Conservation (phyloP, 495 filamentous ascomycete species). For the Cryomyces minteri region DNA sequence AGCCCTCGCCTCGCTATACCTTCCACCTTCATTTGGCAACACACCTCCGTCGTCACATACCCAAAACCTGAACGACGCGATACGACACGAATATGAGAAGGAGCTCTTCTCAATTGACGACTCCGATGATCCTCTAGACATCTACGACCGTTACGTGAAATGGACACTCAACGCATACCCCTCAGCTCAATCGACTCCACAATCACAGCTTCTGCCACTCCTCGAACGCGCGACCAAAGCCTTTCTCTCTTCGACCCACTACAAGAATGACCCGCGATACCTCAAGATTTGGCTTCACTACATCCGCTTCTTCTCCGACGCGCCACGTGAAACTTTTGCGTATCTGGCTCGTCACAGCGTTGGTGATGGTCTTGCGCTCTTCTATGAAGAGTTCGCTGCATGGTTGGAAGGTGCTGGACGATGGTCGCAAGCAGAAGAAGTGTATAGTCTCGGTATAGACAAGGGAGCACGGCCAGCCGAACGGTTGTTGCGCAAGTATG, state of each 20-base stretch:
- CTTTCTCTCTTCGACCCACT: constrained; percentile 67
- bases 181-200: constrained; percentile 74
- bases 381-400: constrained; percentile 90
- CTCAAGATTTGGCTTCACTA: constrained; percentile 88
- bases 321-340: constrained; percentile 78
- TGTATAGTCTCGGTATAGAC: constrained; percentile 77
- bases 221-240: constrained; percentile 83
- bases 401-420: constrained; percentile 75
- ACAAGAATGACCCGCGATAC: constrained; percentile 89
- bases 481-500: constrained; percentile 69
- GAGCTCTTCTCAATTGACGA: constrained; percentile 64
- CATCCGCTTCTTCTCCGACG: constrained; percentile 78
- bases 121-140: constrained; percentile 85
- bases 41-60: constrained; percentile 42
- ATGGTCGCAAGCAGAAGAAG: constrained; percentile 85
- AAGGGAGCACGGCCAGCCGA: constrained; percentile 69
- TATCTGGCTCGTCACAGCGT: constrained; percentile 79
- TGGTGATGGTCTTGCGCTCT: constrained; percentile 77
- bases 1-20: constrained; percentile 72
- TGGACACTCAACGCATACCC: constrained; percentile 95
- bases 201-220: constrained; percentile 73
- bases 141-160: constrained; percentile 91
- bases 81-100: constrained; percentile 67
- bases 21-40: constrained; percentile 31
- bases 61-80: constrained; percentile 56